Percentiles rank a stretch among this genome's conserved stretches.
phyloP scores from a whole-genome alignment of 805 yeast genomes.

The Wickerhamomyces ciferrii region DNA sequence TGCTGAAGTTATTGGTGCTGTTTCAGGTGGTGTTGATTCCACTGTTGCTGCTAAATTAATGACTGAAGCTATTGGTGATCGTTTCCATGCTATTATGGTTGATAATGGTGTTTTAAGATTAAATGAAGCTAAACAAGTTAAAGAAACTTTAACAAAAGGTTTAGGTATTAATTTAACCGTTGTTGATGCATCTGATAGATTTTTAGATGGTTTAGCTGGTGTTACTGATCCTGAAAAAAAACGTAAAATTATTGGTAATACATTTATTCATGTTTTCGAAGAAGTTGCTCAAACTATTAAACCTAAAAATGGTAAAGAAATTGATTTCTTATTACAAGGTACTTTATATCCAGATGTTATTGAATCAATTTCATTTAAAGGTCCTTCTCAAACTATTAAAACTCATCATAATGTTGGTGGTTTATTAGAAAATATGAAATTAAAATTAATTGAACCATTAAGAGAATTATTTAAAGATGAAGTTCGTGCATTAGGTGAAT shows the following conservation, averaged over 20 bases:
- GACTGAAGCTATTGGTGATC: slow-evolving; percentile 97
- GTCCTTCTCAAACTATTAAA: slow-evolving; percentile 99
- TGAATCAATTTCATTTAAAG: slow-evolving; percentile 97
- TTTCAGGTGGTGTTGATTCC: slow-evolving; percentile 98
- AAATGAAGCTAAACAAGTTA: slow-evolving; percentile 86
- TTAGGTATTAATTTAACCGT: slow-evolving; percentile 93
- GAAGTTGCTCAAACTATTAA: slow-evolving; percentile 89
- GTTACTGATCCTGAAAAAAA: slow-evolving; percentile 98
- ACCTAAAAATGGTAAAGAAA: slow-evolving; percentile 84
- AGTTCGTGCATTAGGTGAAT: slow-evolving; percentile 93
- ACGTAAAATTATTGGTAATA: slow-evolving; percentile 97
- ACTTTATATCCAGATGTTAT: slow-evolving; percentile 98
- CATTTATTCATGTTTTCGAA: slow-evolving; percentile 95
- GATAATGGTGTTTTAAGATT: slow-evolving; percentile 97
- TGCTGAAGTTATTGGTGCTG: slow-evolving; percentile 99
- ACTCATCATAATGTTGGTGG: slow-evolving; percentile 99
- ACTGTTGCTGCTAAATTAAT: slow-evolving; percentile 98
- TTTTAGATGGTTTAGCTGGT: slow-evolving; percentile 81
- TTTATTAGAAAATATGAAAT: slow-evolving; percentile 93
- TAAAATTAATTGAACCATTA: slow-evolving; percentile 96
- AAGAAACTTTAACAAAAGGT: slow-evolving; percentile 86
- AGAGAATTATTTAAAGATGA: slow-evolving; percentile 99
- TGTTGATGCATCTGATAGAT: slow-evolving; percentile 89
- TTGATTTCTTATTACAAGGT: slow-evolving; percentile 93
- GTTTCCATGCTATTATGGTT: slow-evolving; percentile 97